Evolutionary conservation across 768 basidiomycete genomes (phyloP), one percentile per base, ranked within the genome.

Genomic region (Kwoniella dendrophila): DNA sequence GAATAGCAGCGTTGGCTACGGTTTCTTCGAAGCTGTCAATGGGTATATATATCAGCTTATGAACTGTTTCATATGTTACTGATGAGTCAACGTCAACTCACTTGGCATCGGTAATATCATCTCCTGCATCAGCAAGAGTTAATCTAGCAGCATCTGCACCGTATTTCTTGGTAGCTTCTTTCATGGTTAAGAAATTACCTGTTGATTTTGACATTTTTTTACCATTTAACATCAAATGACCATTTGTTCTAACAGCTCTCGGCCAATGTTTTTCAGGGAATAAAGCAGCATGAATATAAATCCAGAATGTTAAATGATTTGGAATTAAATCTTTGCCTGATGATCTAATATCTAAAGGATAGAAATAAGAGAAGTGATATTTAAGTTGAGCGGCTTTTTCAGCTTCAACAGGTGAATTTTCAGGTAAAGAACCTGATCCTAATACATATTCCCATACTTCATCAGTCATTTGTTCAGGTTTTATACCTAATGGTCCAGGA

Each of bases 151-250:
- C 91, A 77, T 98, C 96, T 34, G 96, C 93, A 61, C 96, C 96
- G 74, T 95, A 98, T 83, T 98, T 98, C 79, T 87, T 84, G 62
- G 95, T 86, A 0, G 89, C 85, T 74, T 99, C 90, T 56, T 86
- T 82, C 78, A 98, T 81, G 0, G 95, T 99, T 83, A 98, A 82
- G 59, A 88, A 90, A 80, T 99, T 99, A 11, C 96, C 96, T 45
- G 89, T 93, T 78, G 89, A 90, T 85, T 98, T 99, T 40, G 87
- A 88, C 96, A 99, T 99, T 83, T 98, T 99, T 83, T 93, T 89
- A 20, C 95, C 94, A 79, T 99, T 98, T 78, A 99, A 79, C 88
- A 92, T 88, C 82, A 99, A 79, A 76, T 98, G 95, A 0, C 96
- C 96, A 74, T 99, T 99, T 47, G 90, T 88, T 26, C 96, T 89